Evolutionary conservation across 1,284 basidiomycete genomes (phyloP).

Genomic region (Pseudozyma tsukubaensis): DNA sequence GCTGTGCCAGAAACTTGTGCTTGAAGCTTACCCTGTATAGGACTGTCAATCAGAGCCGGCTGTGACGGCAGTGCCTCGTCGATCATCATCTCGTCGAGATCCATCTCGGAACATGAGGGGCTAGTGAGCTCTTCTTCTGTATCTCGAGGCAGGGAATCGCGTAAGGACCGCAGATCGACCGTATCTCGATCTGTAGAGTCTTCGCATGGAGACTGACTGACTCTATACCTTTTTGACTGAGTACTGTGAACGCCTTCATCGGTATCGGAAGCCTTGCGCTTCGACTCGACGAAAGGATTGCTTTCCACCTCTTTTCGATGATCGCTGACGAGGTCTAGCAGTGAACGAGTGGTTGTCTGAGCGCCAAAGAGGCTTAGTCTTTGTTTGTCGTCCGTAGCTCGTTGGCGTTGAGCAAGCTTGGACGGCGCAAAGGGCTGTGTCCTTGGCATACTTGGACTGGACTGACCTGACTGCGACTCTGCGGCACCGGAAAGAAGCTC

Average conservation of each 20-base stretch:
- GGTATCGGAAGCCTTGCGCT: constrained; percentile 23
- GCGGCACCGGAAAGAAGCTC: background rate
- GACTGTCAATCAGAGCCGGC: no score
- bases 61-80: background rate
- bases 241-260: background rate
- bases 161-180: background rate
- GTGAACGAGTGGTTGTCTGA: constrained; percentile 23
- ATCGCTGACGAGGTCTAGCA: constrained; percentile 28
- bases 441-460: constrained; percentile 16
- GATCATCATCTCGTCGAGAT: constrained; percentile 14
- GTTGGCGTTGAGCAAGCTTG: constrained; percentile 32
- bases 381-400: background rate
- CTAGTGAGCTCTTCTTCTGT: background rate
- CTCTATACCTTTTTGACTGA: constrained; percentile 8
- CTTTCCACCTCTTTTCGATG: background rate
- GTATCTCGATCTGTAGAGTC: background rate
- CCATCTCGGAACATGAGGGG: constrained; percentile 12
- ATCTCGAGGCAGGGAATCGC: no score
- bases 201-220: background rate
- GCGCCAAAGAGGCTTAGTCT: constrained; percentile 24
- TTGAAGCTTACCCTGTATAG: constrained; percentile 18
- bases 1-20: constrained; percentile 1
- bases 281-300: constrained; percentile 5
- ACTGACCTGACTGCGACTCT: background rate
- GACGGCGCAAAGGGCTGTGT: constrained; percentile 36